Conservation (phyloP, 2,329 filamentous ascomycete genomes). For the Lasiodiplodia sp. region DNA sequence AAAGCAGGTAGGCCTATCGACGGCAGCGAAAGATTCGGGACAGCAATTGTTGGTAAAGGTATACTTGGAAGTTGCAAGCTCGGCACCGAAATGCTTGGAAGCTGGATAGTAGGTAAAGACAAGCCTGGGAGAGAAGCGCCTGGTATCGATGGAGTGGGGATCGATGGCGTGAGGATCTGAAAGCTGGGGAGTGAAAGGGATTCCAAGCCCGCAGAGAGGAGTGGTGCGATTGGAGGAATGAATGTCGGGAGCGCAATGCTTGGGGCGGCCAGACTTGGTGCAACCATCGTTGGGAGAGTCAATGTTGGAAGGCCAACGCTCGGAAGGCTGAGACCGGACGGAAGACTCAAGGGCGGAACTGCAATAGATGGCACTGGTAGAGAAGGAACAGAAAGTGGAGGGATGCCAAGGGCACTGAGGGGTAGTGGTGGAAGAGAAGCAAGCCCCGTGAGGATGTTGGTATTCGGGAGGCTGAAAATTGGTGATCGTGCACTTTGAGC, state of each 20-base stretch:
- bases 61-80: neutral
- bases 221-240: neutral
- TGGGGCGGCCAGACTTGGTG: neutral
- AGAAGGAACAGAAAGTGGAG: neutral
- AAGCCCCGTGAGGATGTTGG: neutral
- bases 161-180: neutral
- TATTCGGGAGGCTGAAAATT: neutral
- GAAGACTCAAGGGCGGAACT: neutral
- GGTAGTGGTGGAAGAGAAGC: neutral
- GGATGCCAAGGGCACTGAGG: too few species aligned
- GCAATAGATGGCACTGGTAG: neutral
- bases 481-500: neutral
- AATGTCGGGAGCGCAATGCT: neutral
- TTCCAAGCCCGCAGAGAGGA: neutral
- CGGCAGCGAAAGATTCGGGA: neutral
- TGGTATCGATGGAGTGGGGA: neutral
- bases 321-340: neutral
- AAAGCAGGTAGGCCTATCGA: neutral
- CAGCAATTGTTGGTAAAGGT: neutral
- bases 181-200: neutral
- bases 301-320: slow-evolving; percentile 7
- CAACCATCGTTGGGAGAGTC: neutral
- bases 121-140: neutral
- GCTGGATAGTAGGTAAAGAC: neutral
- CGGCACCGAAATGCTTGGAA: neutral